A percentile compares a stretch with the other conserved stretches of the same genome.
These are phyloP conservation scores for Cercospora sp. DNA, from an alignment of 2,329 filamentous ascomycete species.

Conservation along the genomic window DNA sequence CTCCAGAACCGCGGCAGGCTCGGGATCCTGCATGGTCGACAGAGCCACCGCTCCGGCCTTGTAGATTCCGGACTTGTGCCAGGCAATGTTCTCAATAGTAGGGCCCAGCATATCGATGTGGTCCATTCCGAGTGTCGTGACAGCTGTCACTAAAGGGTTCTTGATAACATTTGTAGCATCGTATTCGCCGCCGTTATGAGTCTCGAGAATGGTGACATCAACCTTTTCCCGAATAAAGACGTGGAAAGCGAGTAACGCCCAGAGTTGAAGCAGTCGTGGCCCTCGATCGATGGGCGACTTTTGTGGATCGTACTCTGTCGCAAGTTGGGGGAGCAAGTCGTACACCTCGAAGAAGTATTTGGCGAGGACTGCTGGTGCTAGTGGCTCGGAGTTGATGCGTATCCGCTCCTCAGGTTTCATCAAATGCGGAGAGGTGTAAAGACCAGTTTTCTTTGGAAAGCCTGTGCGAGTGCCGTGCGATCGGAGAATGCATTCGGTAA, in stretches of 20 bases:
- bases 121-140: constrained; percentile 82
- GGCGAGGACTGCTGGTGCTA: constrained; percentile 67
- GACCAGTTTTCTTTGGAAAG: constrained; percentile 55
- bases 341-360: constrained; percentile 81
- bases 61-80: constrained; percentile 87
- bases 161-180: constrained; percentile 84
- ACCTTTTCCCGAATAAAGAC: constrained; percentile 76
- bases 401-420: constrained; percentile 80
- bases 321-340: constrained; percentile 56
- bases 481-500: constrained; percentile 70
- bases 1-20: constrained; percentile 47
- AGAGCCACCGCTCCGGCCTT: constrained; percentile 65
- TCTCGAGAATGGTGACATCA: constrained; percentile 77
- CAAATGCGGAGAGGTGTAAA: constrained; percentile 83
- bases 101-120: constrained; percentile 76
- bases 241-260: constrained; percentile 84
- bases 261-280: constrained; percentile 72
- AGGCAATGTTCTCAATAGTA: constrained; percentile 77
- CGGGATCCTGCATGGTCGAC: constrained; percentile 46
- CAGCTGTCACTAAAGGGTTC: constrained; percentile 66
- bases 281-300: constrained; percentile 62
- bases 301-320: constrained; percentile 45
- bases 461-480: constrained; percentile 51
- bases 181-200: constrained; percentile 87
- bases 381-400: constrained; percentile 68